Percentiles rank a stretch among this genome's conserved stretches.
Evolutionary conservation across 148 eudicot genomes (phyloP).

Genomic region (Amaranthus palmeri): DNA sequence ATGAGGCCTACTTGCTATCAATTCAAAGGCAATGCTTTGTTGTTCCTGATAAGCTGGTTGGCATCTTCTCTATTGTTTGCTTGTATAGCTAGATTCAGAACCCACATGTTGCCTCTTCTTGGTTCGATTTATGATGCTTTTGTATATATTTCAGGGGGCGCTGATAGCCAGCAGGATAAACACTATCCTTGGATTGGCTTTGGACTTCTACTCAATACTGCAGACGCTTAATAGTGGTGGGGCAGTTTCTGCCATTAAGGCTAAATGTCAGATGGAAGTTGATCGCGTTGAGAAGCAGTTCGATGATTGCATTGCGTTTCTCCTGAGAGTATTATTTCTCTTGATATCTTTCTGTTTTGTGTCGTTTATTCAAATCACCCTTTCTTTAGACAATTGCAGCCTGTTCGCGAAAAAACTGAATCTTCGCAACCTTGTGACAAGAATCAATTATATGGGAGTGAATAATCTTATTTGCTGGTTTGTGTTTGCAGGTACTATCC

Average conservation of each 20-base stretch:
- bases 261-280: slow-evolving; percentile 84
- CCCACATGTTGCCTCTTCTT: neutral
- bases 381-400: neutral
- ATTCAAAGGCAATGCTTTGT: slow-evolving; percentile 97
- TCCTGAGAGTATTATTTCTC: slow-evolving; percentile 67
- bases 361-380: neutral
- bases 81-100: neutral
- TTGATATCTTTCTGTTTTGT: neutral
- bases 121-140: neutral
- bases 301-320: slow-evolving; percentile 95
- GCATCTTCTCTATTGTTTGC: slow-evolving; percentile 8
- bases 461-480: neutral
- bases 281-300: slow-evolving; percentile 89
- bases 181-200: slow-evolving; percentile 80
- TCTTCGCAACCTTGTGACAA: neutral
- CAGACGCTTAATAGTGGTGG: slow-evolving; percentile 75
- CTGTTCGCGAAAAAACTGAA: neutral
- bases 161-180: slow-evolving; percentile 91
- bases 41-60: slow-evolving; percentile 94
- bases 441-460: too few relatives aligned
- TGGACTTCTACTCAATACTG: slow-evolving; percentile 71
- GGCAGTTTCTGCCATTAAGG: slow-evolving; percentile 69
- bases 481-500: slow-evolving; percentile 67
- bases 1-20: slow-evolving; percentile 83
- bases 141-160: slow-evolving; percentile 54